These are phyloP conservation scores for Tephrocybe sp. DNA, from an alignment of 768 basidiomycete genomes.

Conservation along the genomic window DNA sequence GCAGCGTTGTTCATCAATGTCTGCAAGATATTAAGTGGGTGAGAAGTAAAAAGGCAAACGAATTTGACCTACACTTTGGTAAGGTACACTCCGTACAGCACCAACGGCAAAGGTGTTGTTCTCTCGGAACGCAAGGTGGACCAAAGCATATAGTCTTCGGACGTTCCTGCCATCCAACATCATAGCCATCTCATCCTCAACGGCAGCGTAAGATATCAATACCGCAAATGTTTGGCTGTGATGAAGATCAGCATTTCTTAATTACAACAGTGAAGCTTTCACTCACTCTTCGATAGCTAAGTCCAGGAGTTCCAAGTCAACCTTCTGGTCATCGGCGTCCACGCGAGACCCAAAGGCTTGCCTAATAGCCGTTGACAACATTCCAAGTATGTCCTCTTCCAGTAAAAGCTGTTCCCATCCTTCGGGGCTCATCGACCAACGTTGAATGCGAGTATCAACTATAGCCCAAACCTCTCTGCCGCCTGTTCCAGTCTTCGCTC, in stretches of 20 bases:
- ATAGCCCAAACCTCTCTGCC: constrained; percentile 66
- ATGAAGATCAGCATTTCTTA: constrained; percentile 1
- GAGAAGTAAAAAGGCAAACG: not conserved
- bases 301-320: constrained; percentile 77
- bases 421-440: constrained; percentile 65
- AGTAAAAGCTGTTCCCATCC: constrained; percentile 66
- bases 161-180: constrained; percentile 40
- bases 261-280: constrained; percentile 2
- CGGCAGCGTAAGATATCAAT: constrained; percentile 65
- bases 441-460: constrained; percentile 64
- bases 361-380: constrained; percentile 47
- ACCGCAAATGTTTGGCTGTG: constrained; percentile 52
- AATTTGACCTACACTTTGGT: constrained; percentile 61
- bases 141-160: constrained; percentile 64
- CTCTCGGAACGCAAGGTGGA: constrained; percentile 41
- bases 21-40: constrained; percentile 29
- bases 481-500: constrained; percentile 35
- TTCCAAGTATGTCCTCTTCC: constrained; percentile 53
- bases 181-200: constrained; percentile 40
- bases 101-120: constrained; percentile 41
- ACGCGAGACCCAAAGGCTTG: constrained; percentile 34
- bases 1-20: constrained; percentile 59
- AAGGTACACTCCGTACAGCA: constrained; percentile 60
- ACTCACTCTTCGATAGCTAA: constrained; percentile 56
- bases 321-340: constrained; percentile 38